A percentile compares a stretch with the other conserved stretches of the same genome.
Evolutionary conservation across 176 grass and related monocot species (phyloP).

Genomic region (Calamus simplicifolius): DNA sequence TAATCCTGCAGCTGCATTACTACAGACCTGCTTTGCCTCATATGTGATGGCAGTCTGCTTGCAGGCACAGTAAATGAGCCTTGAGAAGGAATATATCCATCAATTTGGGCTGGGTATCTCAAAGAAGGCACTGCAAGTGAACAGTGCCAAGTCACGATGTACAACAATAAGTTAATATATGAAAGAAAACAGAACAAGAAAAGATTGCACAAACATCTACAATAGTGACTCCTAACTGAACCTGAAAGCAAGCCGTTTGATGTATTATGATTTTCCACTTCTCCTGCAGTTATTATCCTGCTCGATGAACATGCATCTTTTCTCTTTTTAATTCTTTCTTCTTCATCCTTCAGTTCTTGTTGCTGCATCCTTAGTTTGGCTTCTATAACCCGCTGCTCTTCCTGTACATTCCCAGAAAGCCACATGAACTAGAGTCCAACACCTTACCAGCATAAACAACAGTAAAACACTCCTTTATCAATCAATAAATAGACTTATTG

Average conservation of each 20-base stretch:
- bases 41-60: neutral
- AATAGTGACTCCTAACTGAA: conserved; percentile 8
- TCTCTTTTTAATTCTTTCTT: conserved; percentile 79
- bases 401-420: conserved; percentile 37
- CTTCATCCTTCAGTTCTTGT: conserved; percentile 95
- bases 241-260: conserved; percentile 74
- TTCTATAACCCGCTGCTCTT: conserved; percentile 97
- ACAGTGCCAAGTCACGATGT: no score
- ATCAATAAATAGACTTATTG: no score
- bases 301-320: conserved; percentile 59
- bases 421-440: no score
- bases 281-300: conserved; percentile 54
- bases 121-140: conserved; percentile 30
- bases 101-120: conserved; percentile 48
- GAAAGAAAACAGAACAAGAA: neutral
- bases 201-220: neutral
- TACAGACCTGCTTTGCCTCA: no score
- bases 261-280: conserved; percentile 81
- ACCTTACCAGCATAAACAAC: no score
- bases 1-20: no score
- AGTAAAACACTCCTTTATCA: no score
- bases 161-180: neutral
- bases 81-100: conserved; percentile 65
- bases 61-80: conserved; percentile 65
- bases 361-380: conserved; percentile 88